Evolutionary conservation across 129 eudicot genomes (phyloP).

Genomic region (Dittrichia graveolens): DNA sequence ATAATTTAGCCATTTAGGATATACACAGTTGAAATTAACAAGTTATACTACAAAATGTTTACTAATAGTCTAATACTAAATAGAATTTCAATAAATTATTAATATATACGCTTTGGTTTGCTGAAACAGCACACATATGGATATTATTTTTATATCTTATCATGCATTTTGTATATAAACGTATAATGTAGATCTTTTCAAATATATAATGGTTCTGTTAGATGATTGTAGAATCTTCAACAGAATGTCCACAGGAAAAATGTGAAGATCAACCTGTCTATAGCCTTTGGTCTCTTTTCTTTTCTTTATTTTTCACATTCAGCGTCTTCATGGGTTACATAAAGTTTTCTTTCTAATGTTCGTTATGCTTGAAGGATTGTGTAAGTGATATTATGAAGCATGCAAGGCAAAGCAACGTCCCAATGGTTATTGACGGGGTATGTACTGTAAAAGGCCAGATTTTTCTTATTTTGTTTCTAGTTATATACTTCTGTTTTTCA

Average conservation of each 20-base stretch:
- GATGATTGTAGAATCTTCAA: not conserved
- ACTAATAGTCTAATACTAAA: not conserved
- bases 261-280: too few relatives aligned
- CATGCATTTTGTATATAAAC: not conserved
- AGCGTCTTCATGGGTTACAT: conserved; percentile 4
- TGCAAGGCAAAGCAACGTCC: conserved; percentile 79
- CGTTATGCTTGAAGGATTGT: conserved; percentile 61
- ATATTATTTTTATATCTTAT: not conserved
- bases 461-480: conserved; percentile 16
- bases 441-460: conserved; percentile 14
- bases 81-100: not conserved
- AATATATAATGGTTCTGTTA: not conserved
- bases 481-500: conserved; percentile 11
- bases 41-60: not conserved
- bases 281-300: not conserved
- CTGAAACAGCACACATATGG: not conserved
- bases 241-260: too few relatives aligned
- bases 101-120: not conserved
- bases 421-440: conserved; percentile 99
- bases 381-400: conserved; percentile 83
- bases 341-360: conserved; percentile 15
- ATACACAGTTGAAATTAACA: not conserved
- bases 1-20: not conserved
- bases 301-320: not conserved
- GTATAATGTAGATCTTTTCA: not conserved